Conservation (phyloP, 1,284 basidiomycete genomes). For the Sanghuangporus sanghuang region DNA sequence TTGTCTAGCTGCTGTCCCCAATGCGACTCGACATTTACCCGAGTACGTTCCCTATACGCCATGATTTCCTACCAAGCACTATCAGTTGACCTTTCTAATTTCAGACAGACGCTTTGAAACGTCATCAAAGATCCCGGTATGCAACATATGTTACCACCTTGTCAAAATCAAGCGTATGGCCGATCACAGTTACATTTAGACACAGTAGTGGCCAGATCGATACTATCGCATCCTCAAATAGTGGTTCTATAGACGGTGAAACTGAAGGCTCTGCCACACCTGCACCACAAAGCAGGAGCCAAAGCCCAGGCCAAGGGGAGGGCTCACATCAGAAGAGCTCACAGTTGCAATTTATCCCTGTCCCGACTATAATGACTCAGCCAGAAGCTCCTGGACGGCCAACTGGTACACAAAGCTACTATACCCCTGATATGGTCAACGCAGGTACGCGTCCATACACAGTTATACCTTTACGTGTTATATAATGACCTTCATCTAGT, state of each 20-base stretch:
- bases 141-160: constrained; percentile 14
- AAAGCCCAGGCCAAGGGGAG: constrained; percentile 1
- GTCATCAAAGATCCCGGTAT: constrained; percentile 65
- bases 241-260: constrained; percentile 26
- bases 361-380: constrained; percentile 26
- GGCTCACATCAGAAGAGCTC: background rate
- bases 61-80: background rate
- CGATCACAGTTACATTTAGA: constrained; percentile 29
- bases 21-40: constrained; percentile 70
- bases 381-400: constrained; percentile 28
- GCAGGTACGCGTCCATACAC: constrained; percentile 25
- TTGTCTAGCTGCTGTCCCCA: constrained; percentile 59
- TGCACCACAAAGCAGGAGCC: constrained; percentile 4
- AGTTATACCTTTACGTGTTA: constrained; percentile 18
- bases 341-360: constrained; percentile 32
- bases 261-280: constrained; percentile 31
- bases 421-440: constrained; percentile 52
- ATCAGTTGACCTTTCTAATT: constrained; percentile 15
- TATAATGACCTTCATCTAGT: constrained; percentile 12
- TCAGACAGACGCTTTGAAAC: constrained; percentile 54
- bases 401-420: constrained; percentile 49
- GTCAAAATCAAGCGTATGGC: background rate
- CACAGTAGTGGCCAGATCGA: constrained; percentile 67
- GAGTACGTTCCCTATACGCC: constrained; percentile 41
- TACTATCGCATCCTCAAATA: constrained; percentile 32